Evolutionary conservation across 2,329 filamentous ascomycete species (phyloP).

Genomic region (Aureobasidium sp.): DNA sequence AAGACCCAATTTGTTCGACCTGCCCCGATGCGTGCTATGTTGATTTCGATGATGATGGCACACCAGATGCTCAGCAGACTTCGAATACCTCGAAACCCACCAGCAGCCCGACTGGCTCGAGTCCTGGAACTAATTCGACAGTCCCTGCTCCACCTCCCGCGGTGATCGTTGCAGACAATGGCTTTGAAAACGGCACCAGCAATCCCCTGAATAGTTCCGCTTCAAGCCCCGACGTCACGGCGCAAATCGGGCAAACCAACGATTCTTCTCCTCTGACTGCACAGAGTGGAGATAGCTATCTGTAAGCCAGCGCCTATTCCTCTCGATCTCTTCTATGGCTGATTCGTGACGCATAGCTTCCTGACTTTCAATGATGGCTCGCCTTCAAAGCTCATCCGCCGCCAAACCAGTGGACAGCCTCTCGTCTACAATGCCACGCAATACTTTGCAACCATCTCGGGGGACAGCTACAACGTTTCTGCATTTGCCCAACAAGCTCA

Average conservation of each 20-base stretch:
- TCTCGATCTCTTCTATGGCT: background rate
- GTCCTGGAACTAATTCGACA: background rate
- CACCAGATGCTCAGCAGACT: background rate
- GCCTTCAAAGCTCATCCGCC: background rate
- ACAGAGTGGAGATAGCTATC: background rate
- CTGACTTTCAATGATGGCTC: conserved; percentile 3
- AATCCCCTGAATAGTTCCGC: background rate
- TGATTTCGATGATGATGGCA: conserved; percentile 6
- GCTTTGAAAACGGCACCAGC: conserved; percentile 5
- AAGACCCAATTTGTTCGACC: background rate
- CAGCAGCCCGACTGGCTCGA: background rate
- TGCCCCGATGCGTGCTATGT: conserved; percentile 9
- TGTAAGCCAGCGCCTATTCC: background rate
- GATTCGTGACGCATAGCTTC: background rate
- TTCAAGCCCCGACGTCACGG: background rate
- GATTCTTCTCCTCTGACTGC: background rate
- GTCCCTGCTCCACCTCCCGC: background rate
- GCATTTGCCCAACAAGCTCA: conserved; percentile 3
- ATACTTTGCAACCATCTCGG: background rate
- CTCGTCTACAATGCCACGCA: conserved; percentile 6
- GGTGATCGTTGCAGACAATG: background rate
- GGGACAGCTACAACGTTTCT: background rate
- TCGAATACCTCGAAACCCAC: background rate
- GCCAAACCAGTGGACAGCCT: background rate
- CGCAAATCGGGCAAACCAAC: background rate